These are phyloP conservation scores for Phaeoacremonium minimum DNA, from an alignment of 2,329 filamentous ascomycete genomes.

Conservation along the genomic window DNA sequence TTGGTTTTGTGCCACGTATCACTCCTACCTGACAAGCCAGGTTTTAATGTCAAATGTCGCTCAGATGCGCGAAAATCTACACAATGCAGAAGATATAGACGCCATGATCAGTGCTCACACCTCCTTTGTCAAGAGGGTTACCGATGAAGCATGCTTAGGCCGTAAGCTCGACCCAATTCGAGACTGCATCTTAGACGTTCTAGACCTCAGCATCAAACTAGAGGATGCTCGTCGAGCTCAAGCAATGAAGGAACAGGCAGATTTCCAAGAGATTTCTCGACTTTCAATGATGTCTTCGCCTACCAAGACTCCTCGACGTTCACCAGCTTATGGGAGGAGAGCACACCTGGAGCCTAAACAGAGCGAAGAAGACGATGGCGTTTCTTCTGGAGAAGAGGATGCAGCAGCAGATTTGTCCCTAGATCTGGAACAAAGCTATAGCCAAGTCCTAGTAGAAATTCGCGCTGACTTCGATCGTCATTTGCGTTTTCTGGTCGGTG, in stretches of 20 bases:
- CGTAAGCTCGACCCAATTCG: slow-evolving; percentile 65
- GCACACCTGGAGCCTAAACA: slow-evolving; percentile 18
- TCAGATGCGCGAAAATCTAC: slow-evolving; percentile 54
- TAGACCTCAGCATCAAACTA: slow-evolving; percentile 71
- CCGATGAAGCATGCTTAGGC: slow-evolving; percentile 67
- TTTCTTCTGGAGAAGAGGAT: background rate
- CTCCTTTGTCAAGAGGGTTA: slow-evolving; percentile 56
- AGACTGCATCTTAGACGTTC: slow-evolving; percentile 66
- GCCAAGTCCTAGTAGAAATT: slow-evolving; percentile 50
- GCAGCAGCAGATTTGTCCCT: background rate
- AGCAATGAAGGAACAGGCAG: slow-evolving; percentile 27
- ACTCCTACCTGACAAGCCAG: slow-evolving; percentile 71
- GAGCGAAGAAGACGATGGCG: slow-evolving; percentile 14
- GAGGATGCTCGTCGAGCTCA: slow-evolving; percentile 51
- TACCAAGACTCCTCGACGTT: slow-evolving; percentile 15
- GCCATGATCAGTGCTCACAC: slow-evolving; percentile 71
- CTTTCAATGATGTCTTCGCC: slow-evolving; percentile 28
- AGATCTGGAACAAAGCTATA: slow-evolving; percentile 34
- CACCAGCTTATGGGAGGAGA: slow-evolving; percentile 12
- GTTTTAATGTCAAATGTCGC: slow-evolving; percentile 60
- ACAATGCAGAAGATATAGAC: slow-evolving; percentile 67
- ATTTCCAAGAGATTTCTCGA: slow-evolving; percentile 32
- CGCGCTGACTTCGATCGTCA: slow-evolving; percentile 60
- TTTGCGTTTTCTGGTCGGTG: slow-evolving; percentile 66
- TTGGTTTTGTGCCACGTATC: slow-evolving; percentile 73